phyloP scores from a whole-genome alignment of 345 rosid species.

The Populus tremula region DNA sequence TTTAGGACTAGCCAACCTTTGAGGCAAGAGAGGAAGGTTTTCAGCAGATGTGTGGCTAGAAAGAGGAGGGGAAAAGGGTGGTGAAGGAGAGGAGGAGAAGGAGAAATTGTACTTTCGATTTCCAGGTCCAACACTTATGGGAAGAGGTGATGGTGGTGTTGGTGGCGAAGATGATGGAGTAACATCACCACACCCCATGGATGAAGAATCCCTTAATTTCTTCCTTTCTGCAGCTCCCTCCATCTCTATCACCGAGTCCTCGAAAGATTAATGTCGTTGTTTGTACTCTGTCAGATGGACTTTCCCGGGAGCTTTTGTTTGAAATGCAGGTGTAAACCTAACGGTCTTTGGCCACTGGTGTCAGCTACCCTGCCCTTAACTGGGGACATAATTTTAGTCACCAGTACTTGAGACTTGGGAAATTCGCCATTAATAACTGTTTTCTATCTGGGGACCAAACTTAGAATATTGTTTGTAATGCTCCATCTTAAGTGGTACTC shows the following conservation, averaged over 20 bases:
- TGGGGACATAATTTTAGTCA: too few species aligned
- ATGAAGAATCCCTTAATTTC: background rate
- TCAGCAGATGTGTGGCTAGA: conserved; percentile 34
- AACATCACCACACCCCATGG: background rate
- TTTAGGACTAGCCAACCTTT: conserved; percentile 12
- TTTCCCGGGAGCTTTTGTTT: conserved; percentile 16
- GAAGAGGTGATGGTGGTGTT: conserved; percentile 63
- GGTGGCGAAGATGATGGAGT: conserved; percentile 47
- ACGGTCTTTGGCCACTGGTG: conserved; percentile 9
- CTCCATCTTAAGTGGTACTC: too few species aligned
- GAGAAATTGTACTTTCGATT: conserved; percentile 39
- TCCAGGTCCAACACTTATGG: conserved; percentile 52
- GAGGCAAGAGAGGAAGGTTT: conserved; percentile 39
- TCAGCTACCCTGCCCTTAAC: background rate
- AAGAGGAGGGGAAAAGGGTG: conserved; percentile 43
- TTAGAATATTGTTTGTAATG: too few species aligned
- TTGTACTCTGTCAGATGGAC: background rate
- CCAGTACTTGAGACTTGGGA: too few species aligned
- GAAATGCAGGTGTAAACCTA: conserved; percentile 28
- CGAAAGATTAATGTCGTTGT: background rate
- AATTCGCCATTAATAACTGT: too few species aligned
- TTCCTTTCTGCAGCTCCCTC: background rate
- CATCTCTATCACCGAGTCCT: background rate
- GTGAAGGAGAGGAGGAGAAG: conserved; percentile 43
- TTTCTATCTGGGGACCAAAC: too few species aligned